phyloP scores from a whole-genome alignment of 371 early-diverging fungal species.

The Mortierella sp. region DNA sequence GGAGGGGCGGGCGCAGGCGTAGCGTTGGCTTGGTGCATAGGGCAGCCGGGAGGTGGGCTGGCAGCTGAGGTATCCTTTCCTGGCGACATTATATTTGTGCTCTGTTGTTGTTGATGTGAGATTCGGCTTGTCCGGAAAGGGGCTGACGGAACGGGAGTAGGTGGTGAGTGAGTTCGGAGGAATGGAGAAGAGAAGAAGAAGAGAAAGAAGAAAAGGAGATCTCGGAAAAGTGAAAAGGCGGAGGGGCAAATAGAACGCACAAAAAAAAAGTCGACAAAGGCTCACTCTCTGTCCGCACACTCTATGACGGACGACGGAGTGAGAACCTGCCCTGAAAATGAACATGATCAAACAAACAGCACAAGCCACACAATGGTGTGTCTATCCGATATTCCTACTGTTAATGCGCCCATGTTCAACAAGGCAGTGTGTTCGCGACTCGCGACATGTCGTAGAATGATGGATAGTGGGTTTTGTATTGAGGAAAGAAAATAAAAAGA shows the following conservation, averaged over 20 bases:
- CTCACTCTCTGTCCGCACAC: not conserved
- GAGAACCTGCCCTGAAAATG: not conserved
- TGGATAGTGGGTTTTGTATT: not conserved
- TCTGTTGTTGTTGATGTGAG: slow-evolving; percentile 10
- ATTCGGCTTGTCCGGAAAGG: slow-evolving; percentile 8
- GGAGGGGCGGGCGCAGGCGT: slow-evolving; percentile 32
- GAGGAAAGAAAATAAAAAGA: not conserved
- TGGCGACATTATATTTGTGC: slow-evolving; percentile 44
- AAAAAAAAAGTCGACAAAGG: not conserved
- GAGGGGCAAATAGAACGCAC: not conserved
- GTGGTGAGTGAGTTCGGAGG: slow-evolving; percentile 4
- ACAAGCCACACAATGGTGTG: slow-evolving; percentile 22
- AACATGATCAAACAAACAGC: slow-evolving; percentile 72
- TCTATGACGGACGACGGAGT: not conserved
- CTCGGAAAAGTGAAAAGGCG: slow-evolving; percentile 10
- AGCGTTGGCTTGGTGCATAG: slow-evolving; percentile 62
- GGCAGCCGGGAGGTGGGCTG: slow-evolving; percentile 65
- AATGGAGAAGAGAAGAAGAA: slow-evolving; percentile 9
- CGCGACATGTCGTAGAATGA: not conserved
- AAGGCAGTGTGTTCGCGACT: not conserved
- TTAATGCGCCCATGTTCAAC: not conserved
- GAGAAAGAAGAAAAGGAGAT: not conserved
- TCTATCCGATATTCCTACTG: not conserved
- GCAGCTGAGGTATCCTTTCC: slow-evolving; percentile 55
- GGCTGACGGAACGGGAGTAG: not conserved